These are phyloP conservation scores for Linnemannia zychae DNA, from an alignment of 192 early-diverging fungal species.

Conservation along the genomic window DNA sequence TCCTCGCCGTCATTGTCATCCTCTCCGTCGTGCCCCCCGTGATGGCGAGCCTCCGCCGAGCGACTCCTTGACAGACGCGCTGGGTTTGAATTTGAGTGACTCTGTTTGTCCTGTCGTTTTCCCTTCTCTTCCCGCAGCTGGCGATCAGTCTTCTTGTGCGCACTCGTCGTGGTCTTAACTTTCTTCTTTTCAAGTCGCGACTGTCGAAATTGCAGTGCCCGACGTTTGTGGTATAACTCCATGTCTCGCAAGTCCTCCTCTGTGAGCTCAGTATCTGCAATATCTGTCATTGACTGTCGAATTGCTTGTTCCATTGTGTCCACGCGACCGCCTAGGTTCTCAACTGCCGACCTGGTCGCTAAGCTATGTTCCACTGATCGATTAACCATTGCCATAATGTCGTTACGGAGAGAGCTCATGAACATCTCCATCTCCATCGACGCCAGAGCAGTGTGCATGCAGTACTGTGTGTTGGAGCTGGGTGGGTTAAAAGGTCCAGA, in stretches of 20 bases:
- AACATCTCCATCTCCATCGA: slow-evolving; percentile 9
- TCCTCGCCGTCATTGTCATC: slow-evolving; percentile 5
- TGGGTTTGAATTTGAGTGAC: neutral
- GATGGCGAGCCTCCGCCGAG: neutral
- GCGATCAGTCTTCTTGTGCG: neutral
- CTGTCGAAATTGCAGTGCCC: neutral
- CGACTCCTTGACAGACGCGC: neutral
- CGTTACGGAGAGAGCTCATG: slow-evolving; percentile 1
- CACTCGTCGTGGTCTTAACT: neutral
- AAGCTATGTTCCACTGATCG: neutral
- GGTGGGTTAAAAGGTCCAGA: neutral
- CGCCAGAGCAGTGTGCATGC: slow-evolving; percentile 2
- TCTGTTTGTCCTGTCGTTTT: neutral
- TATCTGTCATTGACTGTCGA: neutral
- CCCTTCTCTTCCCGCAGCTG: neutral
- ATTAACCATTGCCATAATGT: neutral
- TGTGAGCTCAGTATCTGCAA: neutral
- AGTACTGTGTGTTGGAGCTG: neutral
- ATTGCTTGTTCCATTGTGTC: neutral
- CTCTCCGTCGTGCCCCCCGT: neutral
- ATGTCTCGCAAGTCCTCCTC: neutral
- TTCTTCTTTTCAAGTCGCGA: slow-evolving; percentile 4
- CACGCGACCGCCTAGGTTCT: neutral
- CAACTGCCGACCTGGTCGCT: neutral
- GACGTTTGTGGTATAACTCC: neutral